A percentile compares a stretch with the other conserved stretches of the same genome.
phyloP scores from a whole-genome alignment of 768 basidiomycete genomes.

The Galerina sulciceps region DNA sequence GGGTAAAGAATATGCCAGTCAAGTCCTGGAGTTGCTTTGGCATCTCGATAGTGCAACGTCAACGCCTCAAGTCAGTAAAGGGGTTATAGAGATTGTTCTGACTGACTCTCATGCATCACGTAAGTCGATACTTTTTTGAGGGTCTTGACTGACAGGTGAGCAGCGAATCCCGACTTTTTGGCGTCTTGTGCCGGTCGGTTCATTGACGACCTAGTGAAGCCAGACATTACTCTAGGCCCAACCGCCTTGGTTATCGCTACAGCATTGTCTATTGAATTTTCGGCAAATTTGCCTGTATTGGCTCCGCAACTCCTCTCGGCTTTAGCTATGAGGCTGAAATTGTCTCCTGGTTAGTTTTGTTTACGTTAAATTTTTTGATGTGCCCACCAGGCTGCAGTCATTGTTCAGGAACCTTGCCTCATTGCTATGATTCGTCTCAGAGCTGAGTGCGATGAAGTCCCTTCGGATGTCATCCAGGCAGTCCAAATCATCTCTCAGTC shows the following conservation, averaged over 20 bases:
- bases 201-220: slow-evolving; percentile 43
- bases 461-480: slow-evolving; percentile 42
- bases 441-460: slow-evolving; percentile 57
- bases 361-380: not conserved
- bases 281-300: slow-evolving; percentile 37
- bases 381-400: slow-evolving; percentile 43
- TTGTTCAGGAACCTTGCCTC: slow-evolving; percentile 75
- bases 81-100: slow-evolving; percentile 60
- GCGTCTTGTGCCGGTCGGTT: slow-evolving; percentile 42
- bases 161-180: slow-evolving; percentile 17
- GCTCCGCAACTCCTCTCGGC: slow-evolving; percentile 50
- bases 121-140: slow-evolving; percentile 29
- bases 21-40: slow-evolving; percentile 46
- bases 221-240: slow-evolving; percentile 43
- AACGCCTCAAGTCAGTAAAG: slow-evolving; percentile 53
- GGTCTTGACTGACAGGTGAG: slow-evolving; percentile 1
- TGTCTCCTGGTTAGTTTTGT: slow-evolving; percentile 20
- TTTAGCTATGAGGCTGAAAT: slow-evolving; percentile 32
- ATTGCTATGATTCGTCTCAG: slow-evolving; percentile 72
- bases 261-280: slow-evolving; percentile 69
- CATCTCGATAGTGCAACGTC: slow-evolving; percentile 38
- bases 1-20: slow-evolving; percentile 61
- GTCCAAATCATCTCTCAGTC: slow-evolving; percentile 48
- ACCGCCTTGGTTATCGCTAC: slow-evolving; percentile 70
- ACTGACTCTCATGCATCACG: slow-evolving; percentile 48